Conservation (phyloP, 257 asterid species). For the Anisodus acutangulus region DNA sequence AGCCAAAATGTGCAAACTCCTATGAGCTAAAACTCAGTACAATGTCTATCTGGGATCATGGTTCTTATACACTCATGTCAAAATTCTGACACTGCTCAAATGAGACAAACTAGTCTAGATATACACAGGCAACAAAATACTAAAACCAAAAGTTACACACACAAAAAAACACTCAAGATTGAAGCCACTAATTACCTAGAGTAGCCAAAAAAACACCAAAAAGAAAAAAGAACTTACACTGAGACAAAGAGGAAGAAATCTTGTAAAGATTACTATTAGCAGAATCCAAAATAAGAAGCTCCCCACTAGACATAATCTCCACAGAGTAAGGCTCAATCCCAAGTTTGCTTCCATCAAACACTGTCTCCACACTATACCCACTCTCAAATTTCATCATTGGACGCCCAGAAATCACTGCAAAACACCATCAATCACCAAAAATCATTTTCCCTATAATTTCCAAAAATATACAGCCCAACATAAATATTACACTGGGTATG, state of each 20-base stretch:
- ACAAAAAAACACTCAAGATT: neutral
- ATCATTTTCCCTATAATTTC: neutral
- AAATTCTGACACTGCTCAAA: neutral
- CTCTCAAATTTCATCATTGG: slow-evolving; percentile 94
- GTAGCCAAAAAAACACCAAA: neutral
- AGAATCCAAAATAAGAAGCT: slow-evolving; percentile 84
- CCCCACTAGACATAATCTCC: slow-evolving; percentile 77
- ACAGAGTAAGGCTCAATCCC: slow-evolving; percentile 88
- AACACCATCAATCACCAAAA: slow-evolving; percentile 29
- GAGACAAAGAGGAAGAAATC: slow-evolving; percentile 80
- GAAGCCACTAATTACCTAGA: neutral
- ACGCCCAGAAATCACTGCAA: slow-evolving; percentile 72
- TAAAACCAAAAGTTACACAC: neutral
- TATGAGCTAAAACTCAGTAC: slow-evolving; percentile 28
- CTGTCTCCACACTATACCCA: slow-evolving; percentile 90
- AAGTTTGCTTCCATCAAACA: slow-evolving; percentile 95
- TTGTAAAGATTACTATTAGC: slow-evolving; percentile 85
- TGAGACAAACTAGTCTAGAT: slow-evolving; percentile 23
- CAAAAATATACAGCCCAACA: too few relatives aligned
- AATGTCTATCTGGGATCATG: neutral
- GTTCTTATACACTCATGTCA: neutral
- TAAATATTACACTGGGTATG: neutral
- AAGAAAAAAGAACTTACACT: slow-evolving; percentile 52
- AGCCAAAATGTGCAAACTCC: slow-evolving; percentile 20
- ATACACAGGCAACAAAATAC: neutral